phyloP scores from a whole-genome alignment of 1,284 basidiomycete genomes.

The Naganishia cerealis region DNA sequence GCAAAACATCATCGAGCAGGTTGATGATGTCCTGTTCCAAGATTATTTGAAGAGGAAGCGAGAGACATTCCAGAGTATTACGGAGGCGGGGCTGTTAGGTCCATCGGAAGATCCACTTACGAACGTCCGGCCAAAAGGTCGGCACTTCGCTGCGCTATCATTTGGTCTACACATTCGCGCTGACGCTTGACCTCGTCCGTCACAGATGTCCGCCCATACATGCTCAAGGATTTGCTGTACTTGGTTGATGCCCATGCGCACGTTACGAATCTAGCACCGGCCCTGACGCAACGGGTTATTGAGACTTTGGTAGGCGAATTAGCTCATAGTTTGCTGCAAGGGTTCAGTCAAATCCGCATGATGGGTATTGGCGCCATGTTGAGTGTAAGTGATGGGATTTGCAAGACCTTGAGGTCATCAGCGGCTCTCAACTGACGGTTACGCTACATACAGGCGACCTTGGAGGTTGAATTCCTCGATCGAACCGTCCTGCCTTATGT shows the following conservation, averaged over 20 bases:
- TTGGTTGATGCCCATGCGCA: conserved; percentile 91
- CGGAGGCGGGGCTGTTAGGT: conserved; percentile 77
- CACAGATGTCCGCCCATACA: conserved; percentile 87
- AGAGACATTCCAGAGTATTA: conserved; percentile 64
- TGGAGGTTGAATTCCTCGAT: conserved; percentile 98
- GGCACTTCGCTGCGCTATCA: conserved; percentile 40
- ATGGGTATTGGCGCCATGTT: conserved; percentile 99
- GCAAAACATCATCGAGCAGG: conserved; percentile 71
- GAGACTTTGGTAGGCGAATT: conserved; percentile 78
- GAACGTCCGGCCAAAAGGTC: conserved; percentile 77
- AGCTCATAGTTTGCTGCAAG: conserved; percentile 74
- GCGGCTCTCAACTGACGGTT: conserved; percentile 1
- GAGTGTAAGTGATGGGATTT: conserved; percentile 61
- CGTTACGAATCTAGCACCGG: conserved; percentile 74
- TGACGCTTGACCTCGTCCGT: not conserved
- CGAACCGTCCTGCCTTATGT: conserved; percentile 89
- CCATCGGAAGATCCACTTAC: conserved; percentile 73
- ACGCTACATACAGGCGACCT: conserved; percentile 69
- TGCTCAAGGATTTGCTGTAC: conserved; percentile 83
- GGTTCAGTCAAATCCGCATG: conserved; percentile 78
- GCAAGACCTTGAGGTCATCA: not conserved
- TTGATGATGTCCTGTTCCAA: conserved; percentile 84
- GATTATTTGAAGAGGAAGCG: conserved; percentile 81
- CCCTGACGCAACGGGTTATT: conserved; percentile 77
- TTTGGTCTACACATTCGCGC: not conserved